Percentiles rank a stretch among this genome's conserved stretches.
phyloP scores from a whole-genome alignment of 345 rosid species.

The Corchorus capsularis region DNA sequence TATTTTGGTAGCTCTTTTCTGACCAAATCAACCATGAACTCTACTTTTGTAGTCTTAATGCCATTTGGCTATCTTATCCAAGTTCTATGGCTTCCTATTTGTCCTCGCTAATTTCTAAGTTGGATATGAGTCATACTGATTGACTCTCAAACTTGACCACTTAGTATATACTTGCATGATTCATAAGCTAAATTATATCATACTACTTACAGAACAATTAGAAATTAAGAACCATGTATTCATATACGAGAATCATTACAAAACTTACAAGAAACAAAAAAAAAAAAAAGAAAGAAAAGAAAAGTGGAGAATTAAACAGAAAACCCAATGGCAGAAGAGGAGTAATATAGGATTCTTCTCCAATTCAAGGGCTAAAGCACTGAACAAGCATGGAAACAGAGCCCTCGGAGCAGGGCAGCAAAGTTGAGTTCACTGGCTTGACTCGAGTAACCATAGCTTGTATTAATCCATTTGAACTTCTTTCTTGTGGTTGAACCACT shows the following conservation, averaged over 20 bases:
- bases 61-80: background rate
- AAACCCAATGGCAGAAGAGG: too few relatives aligned
- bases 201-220: background rate
- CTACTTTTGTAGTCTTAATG: background rate
- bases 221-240: background rate
- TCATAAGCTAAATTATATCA: background rate
- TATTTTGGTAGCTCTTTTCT: background rate
- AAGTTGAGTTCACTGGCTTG: background rate
- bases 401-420: background rate
- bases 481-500: background rate
- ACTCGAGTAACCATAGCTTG: background rate
- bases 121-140: background rate
- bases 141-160: background rate
- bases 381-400: conserved; percentile 13
- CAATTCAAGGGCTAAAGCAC: background rate
- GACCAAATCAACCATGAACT: background rate
- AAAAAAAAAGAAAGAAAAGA: too few relatives aligned
- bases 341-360: background rate
- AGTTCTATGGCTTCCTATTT: too few relatives aligned
- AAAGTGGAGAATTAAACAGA: too few relatives aligned
- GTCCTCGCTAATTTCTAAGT: background rate
- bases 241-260: background rate
- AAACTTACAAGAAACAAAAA: background rate
- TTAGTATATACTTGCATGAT: background rate
- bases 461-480: background rate